A percentile compares a stretch with the other conserved stretches of the same genome.
Evolutionary conservation across 768 basidiomycete genomes (phyloP).

Genomic region (Tubosaeta brunneosetosa): DNA sequence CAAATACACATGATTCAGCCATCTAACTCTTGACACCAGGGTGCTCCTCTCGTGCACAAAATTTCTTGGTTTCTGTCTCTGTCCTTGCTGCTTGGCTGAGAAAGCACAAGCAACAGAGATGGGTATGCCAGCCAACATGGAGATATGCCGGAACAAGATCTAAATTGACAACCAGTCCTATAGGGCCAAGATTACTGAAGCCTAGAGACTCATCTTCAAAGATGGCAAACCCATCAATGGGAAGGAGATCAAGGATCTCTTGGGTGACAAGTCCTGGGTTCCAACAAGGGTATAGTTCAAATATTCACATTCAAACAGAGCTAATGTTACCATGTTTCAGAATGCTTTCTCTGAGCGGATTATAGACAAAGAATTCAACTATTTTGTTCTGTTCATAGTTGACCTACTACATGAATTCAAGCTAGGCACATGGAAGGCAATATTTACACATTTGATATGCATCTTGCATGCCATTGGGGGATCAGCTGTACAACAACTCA

Average conservation of each 20-base stretch:
- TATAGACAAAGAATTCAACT: conserved; percentile 6
- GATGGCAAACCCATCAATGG: conserved; percentile 2
- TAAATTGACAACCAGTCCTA: background rate
- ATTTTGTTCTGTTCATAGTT: conserved; percentile 11
- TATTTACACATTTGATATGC: no score
- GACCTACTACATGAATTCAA: conserved; percentile 25
- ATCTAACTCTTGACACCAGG: background rate
- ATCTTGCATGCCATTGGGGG: no score
- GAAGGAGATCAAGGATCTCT: background rate
- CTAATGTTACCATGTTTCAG: conserved; percentile 14
- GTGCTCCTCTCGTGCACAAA: conserved; percentile 1
- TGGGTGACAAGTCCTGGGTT: conserved; percentile 11
- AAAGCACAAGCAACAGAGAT: background rate
- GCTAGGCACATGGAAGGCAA: background rate
- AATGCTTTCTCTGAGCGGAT: conserved; percentile 33
- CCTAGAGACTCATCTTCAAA: conserved; percentile 7
- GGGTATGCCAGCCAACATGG: background rate
- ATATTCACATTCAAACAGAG: background rate
- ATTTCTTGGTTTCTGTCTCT: background rate
- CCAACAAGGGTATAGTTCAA: conserved; percentile 7
- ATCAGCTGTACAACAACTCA: no score
- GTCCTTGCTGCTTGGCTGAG: background rate
- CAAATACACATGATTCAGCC: background rate
- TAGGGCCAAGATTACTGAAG: background rate
- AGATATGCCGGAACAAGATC: background rate